These are phyloP conservation scores for Skeletonema costatum DNA, from an alignment of 108 stramenopile genomes.

Conservation along the genomic window DNA sequence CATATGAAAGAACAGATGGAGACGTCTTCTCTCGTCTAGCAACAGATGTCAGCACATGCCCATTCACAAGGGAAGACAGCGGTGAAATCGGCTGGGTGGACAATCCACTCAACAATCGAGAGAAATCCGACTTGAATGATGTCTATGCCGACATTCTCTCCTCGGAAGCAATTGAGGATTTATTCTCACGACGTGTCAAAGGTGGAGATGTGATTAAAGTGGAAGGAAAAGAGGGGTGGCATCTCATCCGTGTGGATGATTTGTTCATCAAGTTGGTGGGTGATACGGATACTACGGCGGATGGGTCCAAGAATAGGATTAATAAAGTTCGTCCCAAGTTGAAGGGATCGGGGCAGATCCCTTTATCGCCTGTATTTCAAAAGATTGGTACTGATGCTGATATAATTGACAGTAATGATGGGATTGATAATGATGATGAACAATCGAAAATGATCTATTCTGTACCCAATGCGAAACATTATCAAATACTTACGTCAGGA, in stretches of 20 bases:
- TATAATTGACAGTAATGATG: not conserved
- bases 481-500: constrained; percentile 80
- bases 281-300: not conserved
- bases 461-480: constrained; percentile 47
- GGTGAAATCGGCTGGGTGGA: constrained; percentile 83
- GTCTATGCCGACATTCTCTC: constrained; percentile 57
- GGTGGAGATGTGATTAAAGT: constrained; percentile 80
- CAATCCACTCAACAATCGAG: constrained; percentile 21
- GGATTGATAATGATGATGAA: constrained; percentile 23
- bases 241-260: constrained; percentile 77
- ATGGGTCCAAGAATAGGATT: constrained; percentile 32
- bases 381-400: constrained; percentile 1
- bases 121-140: constrained; percentile 21
- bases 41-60: constrained; percentile 66
- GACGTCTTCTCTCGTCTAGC: constrained; percentile 71
- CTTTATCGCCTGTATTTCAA: constrained; percentile 33
- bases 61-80: constrained; percentile 58
- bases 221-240: constrained; percentile 41
- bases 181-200: constrained; percentile 73
- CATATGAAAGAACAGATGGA: constrained; percentile 42
- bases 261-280: constrained; percentile 37
- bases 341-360: constrained; percentile 32
- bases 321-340: constrained; percentile 30
- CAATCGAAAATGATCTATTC: constrained; percentile 35
- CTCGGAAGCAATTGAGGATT: constrained; percentile 49